Base-by-base conservation (phyloP, 805 yeast species). In the Candida vaughaniae region DNA sequence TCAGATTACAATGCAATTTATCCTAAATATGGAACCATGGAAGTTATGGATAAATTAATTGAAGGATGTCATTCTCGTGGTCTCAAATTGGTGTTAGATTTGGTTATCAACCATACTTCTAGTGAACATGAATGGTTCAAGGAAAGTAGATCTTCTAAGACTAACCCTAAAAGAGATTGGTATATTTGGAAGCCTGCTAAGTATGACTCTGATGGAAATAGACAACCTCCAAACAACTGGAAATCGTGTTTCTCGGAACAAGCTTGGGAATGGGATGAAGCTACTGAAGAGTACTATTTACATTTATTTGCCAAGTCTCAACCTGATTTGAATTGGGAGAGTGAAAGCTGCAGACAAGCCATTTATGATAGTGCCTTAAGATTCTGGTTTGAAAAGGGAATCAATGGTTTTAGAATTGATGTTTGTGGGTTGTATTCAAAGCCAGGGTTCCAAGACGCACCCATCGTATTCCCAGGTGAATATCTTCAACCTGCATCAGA, bases 321-420 rank as follows among this genome's bases (percentile, higher is more conserved):
- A 56, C 82, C 82, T 11, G 83, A 78, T 49, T 62, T 78, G 49
- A 78, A 77, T 58, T 78, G 82, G 84, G 82, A 77, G 46, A 75
- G 68, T 49, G 66, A 55, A 38, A 71, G 55, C 34, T 35, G 49
- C 15, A 46, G 60, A 46, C 41, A 61, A 6, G 63, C 62, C 43
- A 63, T 77, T 37, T 73, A 73, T 56, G 60, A 72, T 26, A 52
- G 63, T 16, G 78, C 80, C 8, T 54, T 75, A 44, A 58, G 58
- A 25, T 77, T 66, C 55, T 78, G 83, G 82, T 69, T 69, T 38
- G 68, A 72, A 33, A 67, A 69, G 44, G 82, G 82, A 20, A 66
- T 73, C 20, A 80, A 75, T 50, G 82, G 82, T 2, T 77, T 77
- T 61, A 64, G 82, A 58, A 73, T 77, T 38, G 82, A 77, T 50